Evolutionary conservation across 1,284 basidiomycete genomes (phyloP).

Genomic region (Cryptococcus wingfieldii): DNA sequence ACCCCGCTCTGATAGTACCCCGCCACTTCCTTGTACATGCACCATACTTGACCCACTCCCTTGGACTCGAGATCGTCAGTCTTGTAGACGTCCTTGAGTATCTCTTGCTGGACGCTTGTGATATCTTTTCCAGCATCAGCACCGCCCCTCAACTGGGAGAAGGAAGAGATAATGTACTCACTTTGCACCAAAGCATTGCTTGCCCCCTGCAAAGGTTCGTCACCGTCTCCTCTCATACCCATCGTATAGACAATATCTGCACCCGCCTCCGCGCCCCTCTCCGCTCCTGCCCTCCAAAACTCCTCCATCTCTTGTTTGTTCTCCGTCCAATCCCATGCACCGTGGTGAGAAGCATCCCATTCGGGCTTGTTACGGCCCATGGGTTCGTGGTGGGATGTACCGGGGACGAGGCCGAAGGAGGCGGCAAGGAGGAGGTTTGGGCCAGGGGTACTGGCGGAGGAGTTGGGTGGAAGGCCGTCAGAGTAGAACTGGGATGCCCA

Average conservation of each 20-base stretch:
- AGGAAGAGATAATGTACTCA: slow-evolving; percentile 6
- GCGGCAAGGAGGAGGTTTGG: slow-evolving; percentile 63
- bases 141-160: neutral
- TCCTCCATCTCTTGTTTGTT: slow-evolving; percentile 21
- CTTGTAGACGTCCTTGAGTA: slow-evolving; percentile 59
- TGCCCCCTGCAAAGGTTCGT: slow-evolving; percentile 26
- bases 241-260: slow-evolving; percentile 34
- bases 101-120: slow-evolving; percentile 60
- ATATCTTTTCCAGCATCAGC: slow-evolving; percentile 41
- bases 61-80: slow-evolving; percentile 14
- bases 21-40: slow-evolving; percentile 57
- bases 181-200: slow-evolving; percentile 27
- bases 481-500: slow-evolving; percentile 59
- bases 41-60: slow-evolving; percentile 13
- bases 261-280: slow-evolving; percentile 26
- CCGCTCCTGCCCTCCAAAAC: slow-evolving; percentile 36
- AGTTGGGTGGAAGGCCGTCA: slow-evolving; percentile 53
- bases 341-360: slow-evolving; percentile 17
- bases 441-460: slow-evolving; percentile 23
- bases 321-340: slow-evolving; percentile 22
- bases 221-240: slow-evolving; percentile 41
- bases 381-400: slow-evolving; percentile 51
- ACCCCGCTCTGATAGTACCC: slow-evolving; percentile 63
- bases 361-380: slow-evolving; percentile 43
- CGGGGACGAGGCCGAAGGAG: slow-evolving; percentile 64